Conservation (phyloP, 2,329 filamentous ascomycete species). For the Helotiales sp. region DNA sequence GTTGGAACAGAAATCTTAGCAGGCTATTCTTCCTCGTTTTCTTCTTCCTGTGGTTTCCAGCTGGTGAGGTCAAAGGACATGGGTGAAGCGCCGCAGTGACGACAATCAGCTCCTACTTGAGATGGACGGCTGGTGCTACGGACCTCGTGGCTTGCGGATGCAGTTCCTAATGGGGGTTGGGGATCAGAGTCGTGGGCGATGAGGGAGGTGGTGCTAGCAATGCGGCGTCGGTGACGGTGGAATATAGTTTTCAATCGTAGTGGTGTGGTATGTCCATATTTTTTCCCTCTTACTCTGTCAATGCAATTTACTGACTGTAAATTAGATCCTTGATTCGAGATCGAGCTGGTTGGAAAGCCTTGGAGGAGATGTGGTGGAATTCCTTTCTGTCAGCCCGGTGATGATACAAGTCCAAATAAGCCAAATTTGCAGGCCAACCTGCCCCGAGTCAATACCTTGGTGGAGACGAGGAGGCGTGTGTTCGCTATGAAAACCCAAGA, state of each 20-base stretch:
- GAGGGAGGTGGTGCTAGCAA: constrained; percentile 13
- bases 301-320: not conserved
- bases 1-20: constrained; percentile 40
- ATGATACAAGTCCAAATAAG: constrained; percentile 40
- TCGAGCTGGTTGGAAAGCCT: not conserved
- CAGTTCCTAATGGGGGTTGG: constrained; percentile 23
- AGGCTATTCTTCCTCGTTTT: constrained; percentile 16
- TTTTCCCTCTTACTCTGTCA: not conserved
- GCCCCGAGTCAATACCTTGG: constrained; percentile 21
- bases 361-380: not conserved
- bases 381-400: constrained; percentile 30
- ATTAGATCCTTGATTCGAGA: not conserved
- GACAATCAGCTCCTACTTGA: constrained; percentile 35
- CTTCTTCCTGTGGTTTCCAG: constrained; percentile 12
- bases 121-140: constrained; percentile 20
- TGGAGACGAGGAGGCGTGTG: constrained; percentile 28
- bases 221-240: constrained; percentile 29
- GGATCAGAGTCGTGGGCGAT: constrained; percentile 11
- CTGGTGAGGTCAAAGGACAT: constrained; percentile 3
- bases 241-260: constrained; percentile 42
- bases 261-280: constrained; percentile 27
- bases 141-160: constrained; percentile 12
- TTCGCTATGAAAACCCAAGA: constrained; percentile 40
- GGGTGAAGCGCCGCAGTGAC: constrained; percentile 26
- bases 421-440: constrained; percentile 41